These are phyloP conservation scores for Imleria badia DNA, from an alignment of 768 basidiomycete genomes.

Conservation along the genomic window DNA sequence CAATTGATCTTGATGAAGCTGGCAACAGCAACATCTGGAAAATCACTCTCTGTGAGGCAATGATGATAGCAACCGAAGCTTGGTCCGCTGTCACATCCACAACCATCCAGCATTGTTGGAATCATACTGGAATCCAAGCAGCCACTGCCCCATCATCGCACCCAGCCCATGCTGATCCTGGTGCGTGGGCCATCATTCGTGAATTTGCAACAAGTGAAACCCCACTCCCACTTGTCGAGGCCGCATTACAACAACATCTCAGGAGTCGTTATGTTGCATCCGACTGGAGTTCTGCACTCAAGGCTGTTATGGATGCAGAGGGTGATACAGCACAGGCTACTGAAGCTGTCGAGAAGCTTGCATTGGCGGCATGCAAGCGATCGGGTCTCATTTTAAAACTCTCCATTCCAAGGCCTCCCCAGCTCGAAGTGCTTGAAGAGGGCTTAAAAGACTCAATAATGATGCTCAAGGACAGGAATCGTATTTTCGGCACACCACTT, in stretches of 20 bases:
- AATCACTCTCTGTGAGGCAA: background rate
- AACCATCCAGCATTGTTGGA: background rate
- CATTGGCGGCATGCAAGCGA: background rate
- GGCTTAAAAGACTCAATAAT: background rate
- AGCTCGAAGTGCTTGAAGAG: background rate
- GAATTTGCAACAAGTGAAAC: constrained; percentile 2
- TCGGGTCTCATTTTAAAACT: background rate
- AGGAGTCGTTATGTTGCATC: background rate
- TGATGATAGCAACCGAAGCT: background rate
- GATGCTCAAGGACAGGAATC: background rate
- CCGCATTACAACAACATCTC: background rate
- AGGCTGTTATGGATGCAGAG: background rate
- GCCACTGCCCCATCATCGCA: background rate
- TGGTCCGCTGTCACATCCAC: background rate
- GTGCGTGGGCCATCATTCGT: constrained; percentile 4
- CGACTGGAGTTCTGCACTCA: background rate
- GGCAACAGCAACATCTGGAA: background rate
- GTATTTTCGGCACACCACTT: background rate
- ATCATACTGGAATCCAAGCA: too few relatives aligned
- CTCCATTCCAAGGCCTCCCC: background rate
- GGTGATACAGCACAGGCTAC: background rate
- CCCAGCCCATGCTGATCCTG: constrained; percentile 5
- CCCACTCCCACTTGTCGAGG: background rate
- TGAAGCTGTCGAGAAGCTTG: background rate
- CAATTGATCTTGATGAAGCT: background rate